Evolutionary conservation across 2,329 filamentous ascomycete species (phyloP), one percentile per base, ranked within the genome.

Genomic region (Tolypocladium guangdongense): DNA sequence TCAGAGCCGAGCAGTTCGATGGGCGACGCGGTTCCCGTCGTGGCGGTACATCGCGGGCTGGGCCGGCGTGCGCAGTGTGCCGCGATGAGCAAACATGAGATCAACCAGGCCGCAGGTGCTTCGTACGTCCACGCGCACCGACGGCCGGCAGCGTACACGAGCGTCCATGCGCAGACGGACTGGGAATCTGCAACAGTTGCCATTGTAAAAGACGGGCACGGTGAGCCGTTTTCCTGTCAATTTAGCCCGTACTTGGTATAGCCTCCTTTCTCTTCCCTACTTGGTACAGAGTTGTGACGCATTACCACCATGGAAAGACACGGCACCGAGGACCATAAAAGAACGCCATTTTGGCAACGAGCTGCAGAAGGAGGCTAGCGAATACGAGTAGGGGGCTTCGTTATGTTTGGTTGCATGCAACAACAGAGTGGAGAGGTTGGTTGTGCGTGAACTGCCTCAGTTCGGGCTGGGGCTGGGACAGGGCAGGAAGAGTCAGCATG

Each of bases 351-450:
- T 18, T n/a, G 18, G 24, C 43, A 4, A 3, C 8, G 18, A 45
- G 41, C 39, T 18, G 39, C 39, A 43, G 22, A 30, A 11, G 22
- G 43, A 32, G 24, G 43, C 18, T n/a, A 27, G 18, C 43, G 43
- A 46, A 46, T 46, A n/a, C 43, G 43, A 46, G 32, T 46, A n/a
- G 41, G 41, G 24, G n/a, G 7, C 41, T 10, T 7, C 27, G 41
- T 7, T 11, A 38, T 33, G 10, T n/a, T n/a, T 35, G 50, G 37
- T 27, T 33, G 30, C 39, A 38, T 52, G 50, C 50, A 52, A 52
- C 50, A 36, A 52, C 37, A 52, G 50, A 47, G 50, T 52, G 50
- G 50, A 35, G 50, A 7, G n/a, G 10, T 41, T n/a, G n/a, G 27
- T 6, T 20, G 22, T 16, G 27, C 24, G 18, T 39, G n/a, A 36